Evolutionary conservation across 2,329 filamentous ascomycete species (phyloP).

Genomic region (Venturia carpophila): DNA sequence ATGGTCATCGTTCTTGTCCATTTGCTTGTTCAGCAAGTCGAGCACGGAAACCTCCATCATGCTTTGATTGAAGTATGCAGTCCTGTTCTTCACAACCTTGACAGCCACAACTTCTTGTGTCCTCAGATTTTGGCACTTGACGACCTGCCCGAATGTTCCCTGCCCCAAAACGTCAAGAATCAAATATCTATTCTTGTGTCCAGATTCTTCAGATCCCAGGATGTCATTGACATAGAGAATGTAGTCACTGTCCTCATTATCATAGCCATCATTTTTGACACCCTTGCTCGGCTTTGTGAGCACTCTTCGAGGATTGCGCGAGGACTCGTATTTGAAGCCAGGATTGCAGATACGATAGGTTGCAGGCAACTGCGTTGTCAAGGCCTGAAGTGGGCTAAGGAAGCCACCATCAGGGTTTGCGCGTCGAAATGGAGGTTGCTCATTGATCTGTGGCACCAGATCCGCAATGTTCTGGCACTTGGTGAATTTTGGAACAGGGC

Average conservation of each 20-base stretch:
- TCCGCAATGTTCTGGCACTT: conserved; percentile 67
- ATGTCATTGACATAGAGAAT: conserved; percentile 99
- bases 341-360: conserved; percentile 99
- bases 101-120: conserved; percentile 98
- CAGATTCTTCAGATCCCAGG: conserved; percentile 91
- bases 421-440: conserved; percentile 82
- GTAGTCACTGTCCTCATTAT: conserved; percentile 98
- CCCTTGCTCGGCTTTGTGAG: conserved; percentile 98
- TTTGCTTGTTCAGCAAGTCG: conserved; percentile 94
- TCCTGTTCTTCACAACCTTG: conserved; percentile 98
- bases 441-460: conserved; percentile 72
- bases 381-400: conserved; percentile 91
- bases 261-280: conserved; percentile 95
- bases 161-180: conserved; percentile 96
- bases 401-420: conserved; percentile 96
- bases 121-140: conserved; percentile 97
- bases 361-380: conserved; percentile 85
- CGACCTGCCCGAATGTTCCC: conserved; percentile 95
- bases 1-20: conserved; percentile 98
- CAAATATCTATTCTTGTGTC: conserved; percentile 97
- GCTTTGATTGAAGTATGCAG: conserved; percentile 98
- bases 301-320: conserved; percentile 87
- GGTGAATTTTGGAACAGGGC: conserved; percentile 79
- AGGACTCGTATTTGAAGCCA: conserved; percentile 97
- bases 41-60: conserved; percentile 99